Evolutionary conservation across 2,329 filamentous ascomycete species (phyloP).

Genomic region (Xylariaceae sp.): DNA sequence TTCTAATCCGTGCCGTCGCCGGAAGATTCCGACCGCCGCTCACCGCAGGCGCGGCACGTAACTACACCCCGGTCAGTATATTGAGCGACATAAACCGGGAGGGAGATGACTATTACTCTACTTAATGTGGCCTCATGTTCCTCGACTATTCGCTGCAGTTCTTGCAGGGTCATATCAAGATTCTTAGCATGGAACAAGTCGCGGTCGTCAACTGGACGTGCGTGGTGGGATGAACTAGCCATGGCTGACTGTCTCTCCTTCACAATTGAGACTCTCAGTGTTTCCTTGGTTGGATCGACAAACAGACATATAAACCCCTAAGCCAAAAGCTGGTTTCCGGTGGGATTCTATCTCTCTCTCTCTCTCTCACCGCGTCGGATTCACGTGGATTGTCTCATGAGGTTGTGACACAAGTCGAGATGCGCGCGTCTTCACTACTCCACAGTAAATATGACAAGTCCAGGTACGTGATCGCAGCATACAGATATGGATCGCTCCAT

Average conservation of each 20-base stretch:
- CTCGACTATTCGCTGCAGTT: constrained; percentile 55
- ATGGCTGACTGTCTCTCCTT: constrained; percentile 9
- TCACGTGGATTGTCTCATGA: not conserved
- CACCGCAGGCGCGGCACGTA: constrained; percentile 20
- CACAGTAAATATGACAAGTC: not conserved
- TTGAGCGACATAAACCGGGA: not conserved
- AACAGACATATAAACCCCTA: not conserved
- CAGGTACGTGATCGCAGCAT: not conserved
- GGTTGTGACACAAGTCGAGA: not conserved
- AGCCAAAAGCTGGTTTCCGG: not conserved
- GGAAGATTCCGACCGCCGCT: constrained; percentile 18
- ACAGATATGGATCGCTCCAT: not conserved
- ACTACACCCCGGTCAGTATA: constrained; percentile 15
- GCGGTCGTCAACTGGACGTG: constrained; percentile 28
- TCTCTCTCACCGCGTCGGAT: not conserved
- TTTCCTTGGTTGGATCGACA: not conserved
- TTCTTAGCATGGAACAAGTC: constrained; percentile 45
- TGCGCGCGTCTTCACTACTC: not conserved
- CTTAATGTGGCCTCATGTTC: constrained; percentile 49
- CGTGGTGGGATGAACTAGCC: constrained; percentile 29
- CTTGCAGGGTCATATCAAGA: constrained; percentile 61
- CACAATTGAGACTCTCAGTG: not conserved
- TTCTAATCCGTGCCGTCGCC: constrained; percentile 35
- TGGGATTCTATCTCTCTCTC: not conserved
- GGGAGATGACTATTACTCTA: constrained; percentile 34